Evolutionary conservation across 2,329 filamentous ascomycete species (phyloP), one percentile per base, ranked within the genome.

Genomic region (Apiospora phragmitis): DNA sequence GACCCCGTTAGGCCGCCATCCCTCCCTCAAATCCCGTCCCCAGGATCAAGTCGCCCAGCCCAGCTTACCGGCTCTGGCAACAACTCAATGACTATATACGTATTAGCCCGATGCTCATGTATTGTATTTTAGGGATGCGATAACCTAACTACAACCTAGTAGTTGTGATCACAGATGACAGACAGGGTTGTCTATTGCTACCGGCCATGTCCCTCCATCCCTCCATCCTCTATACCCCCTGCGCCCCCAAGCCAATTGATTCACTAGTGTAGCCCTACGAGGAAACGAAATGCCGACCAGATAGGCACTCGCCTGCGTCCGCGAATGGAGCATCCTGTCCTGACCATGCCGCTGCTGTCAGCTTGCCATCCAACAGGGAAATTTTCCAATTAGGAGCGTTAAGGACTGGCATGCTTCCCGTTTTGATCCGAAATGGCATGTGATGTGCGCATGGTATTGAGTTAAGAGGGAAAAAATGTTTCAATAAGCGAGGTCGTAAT

Each of bases 191-290:
- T 38, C 14, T 4, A 24, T 21, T n/a, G 21, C 35, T 35, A 35
- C 35, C 55, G 9, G 32, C 18, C 32, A 38, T 62, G 9, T 12
- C 32, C 51, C 8, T 59, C 29, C 32, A 8, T 38, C 35, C 35
- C 35, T 38, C 35, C 35, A 38, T 38, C 7, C 3, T 7, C 26
- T 24, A 18, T 14, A 18, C 24, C 49, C 24, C 24, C 47, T 41
- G 8, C 9, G 2, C 29, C 29, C 6, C 18, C 29, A 21, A 29
- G 7, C 16, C 29, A 38, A 38, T 38, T 11, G 21, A 7, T 16
- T 62, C 55, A 62, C 55, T 62, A 35, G 38, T 62, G 55, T 62
- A 62, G 55, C 55, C 55, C 55, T 62, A 62, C 32, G 32, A 62
- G 55, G 32, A 62, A 62, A 62, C 38, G 55, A 38, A 62, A 62